Evolutionary conservation across 1,284 basidiomycete species (phyloP), one percentile per base, ranked within the genome.

Genomic region (Leccinum discolor): DNA sequence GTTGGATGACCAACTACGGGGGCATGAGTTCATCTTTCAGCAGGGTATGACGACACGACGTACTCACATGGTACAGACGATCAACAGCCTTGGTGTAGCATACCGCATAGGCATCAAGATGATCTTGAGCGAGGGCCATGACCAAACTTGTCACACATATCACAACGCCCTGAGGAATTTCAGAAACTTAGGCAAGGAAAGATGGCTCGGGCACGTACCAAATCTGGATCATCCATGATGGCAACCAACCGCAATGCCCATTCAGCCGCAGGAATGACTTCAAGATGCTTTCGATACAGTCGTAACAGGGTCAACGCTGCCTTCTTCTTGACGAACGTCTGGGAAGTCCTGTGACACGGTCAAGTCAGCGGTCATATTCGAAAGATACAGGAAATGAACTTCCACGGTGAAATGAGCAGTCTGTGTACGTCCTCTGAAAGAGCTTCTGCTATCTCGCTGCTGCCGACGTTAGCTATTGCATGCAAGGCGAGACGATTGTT

Each of bases 391-490:
- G n/a, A 16, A 58, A 50, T 61, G 4, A 84, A 62, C 44, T 92
- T 92, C 76, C 76, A 98, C 95, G 95, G 95, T 70, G 96, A 98
- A 73, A 99, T 99, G 66, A 99, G 84, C 29, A 98, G 82, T 59
- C 96, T 88, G 79, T 99, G 96, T 1, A 99, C 98, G 71, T 97
- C 95, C 70, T 94, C 94, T 7, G 88, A 89, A 57, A 99, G 83
- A 7, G 96, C 91, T 76, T 99, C 98, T 11, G 98, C 96, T 95
- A 99, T 99, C 79, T 99, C 98, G 74, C 91, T 93, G 44, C 96
- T 95, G 61, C 97, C 98, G 32, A 99, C 94, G 74, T 98, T 99
- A 14, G 98, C 98, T 70, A 99, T 98, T 2, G 97, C 98, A 74
- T 99, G 98, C 62, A 99, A 80, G 1, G 98, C 98, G 61, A 99